phyloP scores from a whole-genome alignment of 441 rosid genomes.

The Croton laevigatus region DNA sequence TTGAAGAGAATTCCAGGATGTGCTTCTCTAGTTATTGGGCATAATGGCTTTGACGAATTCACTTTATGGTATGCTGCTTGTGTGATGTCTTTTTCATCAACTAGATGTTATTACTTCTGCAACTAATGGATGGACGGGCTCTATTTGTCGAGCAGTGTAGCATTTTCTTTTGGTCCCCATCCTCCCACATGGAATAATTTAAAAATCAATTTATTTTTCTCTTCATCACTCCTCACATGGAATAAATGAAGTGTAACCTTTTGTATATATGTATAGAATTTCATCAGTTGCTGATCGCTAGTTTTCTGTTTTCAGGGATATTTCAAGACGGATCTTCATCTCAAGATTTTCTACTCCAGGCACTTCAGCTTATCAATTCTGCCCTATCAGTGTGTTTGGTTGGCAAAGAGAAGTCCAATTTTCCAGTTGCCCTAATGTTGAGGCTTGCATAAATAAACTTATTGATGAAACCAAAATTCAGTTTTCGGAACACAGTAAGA shows the following conservation, averaged over 20 bases:
- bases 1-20: conserved; percentile 68
- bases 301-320: conserved; percentile 55
- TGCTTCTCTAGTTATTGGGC: conserved; percentile 61
- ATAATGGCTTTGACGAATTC: conserved; percentile 77
- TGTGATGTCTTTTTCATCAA: conserved; percentile 16
- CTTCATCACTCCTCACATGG: not conserved
- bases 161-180: not conserved
- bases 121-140: not conserved
- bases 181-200: not conserved
- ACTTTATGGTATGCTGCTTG: conserved; percentile 60
- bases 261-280: conserved; percentile 10
- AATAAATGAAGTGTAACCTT: not conserved
- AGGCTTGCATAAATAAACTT: conserved; percentile 44
- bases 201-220: not conserved
- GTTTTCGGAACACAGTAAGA: conserved; percentile 38
- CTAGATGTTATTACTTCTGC: conserved; percentile 6
- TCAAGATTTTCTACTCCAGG: conserved; percentile 60
- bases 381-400: conserved; percentile 57
- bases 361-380: conserved; percentile 45
- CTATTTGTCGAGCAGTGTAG: conserved; percentile 7
- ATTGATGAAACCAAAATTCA: conserved; percentile 47
- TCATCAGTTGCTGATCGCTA: not conserved
- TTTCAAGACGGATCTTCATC: conserved; percentile 46
- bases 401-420: conserved; percentile 44
- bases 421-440: conserved; percentile 31